Percentiles rank a stretch among this genome's conserved stretches.
Evolutionary conservation across 2,329 filamentous ascomycete genomes (phyloP).

Genomic region (Aspergillus fumigatiaffinis): DNA sequence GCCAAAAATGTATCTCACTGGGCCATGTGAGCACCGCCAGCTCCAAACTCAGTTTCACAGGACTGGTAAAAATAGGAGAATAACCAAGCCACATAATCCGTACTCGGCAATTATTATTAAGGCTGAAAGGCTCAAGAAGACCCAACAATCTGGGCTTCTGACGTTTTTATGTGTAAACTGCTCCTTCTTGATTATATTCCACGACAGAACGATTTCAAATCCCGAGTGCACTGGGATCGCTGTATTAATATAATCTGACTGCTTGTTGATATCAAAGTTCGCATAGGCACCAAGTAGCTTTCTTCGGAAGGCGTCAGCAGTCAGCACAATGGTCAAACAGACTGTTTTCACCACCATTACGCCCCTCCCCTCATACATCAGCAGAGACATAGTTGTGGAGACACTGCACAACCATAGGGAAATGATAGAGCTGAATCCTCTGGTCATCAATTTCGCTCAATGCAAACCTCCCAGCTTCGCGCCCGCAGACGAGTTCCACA

Average conservation of each 20-base stretch:
- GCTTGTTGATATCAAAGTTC: not conserved
- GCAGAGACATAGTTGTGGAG: constrained; percentile 65
- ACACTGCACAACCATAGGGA: constrained; percentile 73
- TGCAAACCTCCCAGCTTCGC: constrained; percentile 66
- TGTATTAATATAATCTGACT: not conserved
- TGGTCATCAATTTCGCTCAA: constrained; percentile 67
- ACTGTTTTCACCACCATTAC: constrained; percentile 74
- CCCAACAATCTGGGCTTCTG: not conserved
- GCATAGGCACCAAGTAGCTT: not conserved
- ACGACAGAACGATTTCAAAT: not conserved
- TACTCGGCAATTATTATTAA: not conserved
- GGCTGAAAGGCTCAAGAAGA: too few relatives aligned
- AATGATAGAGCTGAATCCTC: constrained; percentile 86
- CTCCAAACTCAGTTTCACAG: not conserved
- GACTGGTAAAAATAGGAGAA: not conserved
- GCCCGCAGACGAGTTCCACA: constrained; percentile 65
- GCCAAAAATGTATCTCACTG: too few relatives aligned
- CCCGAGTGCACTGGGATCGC: not conserved
- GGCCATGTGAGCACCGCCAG: not conserved
- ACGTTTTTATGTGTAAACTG: not conserved
- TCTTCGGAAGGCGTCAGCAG: not conserved
- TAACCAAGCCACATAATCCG: not conserved
- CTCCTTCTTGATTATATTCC: not conserved
- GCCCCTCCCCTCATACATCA: constrained; percentile 65
- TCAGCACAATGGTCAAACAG: constrained; percentile 60